Base-by-base conservation (phyloP, 148 eudicot species). In the Pouteria glomerata region DNA sequence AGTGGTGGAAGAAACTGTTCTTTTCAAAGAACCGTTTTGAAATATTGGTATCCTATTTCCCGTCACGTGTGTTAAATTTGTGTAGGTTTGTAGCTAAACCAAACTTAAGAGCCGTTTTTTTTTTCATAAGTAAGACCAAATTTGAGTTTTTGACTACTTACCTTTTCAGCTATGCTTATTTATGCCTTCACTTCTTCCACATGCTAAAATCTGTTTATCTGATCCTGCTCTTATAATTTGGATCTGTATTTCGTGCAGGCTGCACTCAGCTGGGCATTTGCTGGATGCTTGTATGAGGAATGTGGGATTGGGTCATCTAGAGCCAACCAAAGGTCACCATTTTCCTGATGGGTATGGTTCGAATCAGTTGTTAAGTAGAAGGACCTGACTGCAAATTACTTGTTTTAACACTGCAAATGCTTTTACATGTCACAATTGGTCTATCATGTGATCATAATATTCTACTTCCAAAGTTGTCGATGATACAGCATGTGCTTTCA, bases 231-330 rank as follows among this genome's bases (percentile, higher is more conserved):
- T 35, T 70, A 24, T 33, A 10, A 24, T 48, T 57, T n/a, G 21
- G 21, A 34, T 31, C 37, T 52, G 18, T 63, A 35, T 19, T 53
- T 53, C 26, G n/a, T 66, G 52, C 85, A 92, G 96, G 88, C 75
- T 92, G 70, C 97, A 92, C 78, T 86, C 97, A 70, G 97, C 97
- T 57, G 97, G 97, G 63, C 97, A 92, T 82, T 79, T 92, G 80
- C 80, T 92, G 77, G 97, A 92, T 77, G 71, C 79, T 35, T 86
- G 91, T 70, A 69, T 86, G 73, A 50, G 56, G 39, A 86, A 87
- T 63, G 85, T 89, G n/a, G 96, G 96, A 45, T 78, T 87, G 69
- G 88, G 87, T 65, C 85, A 91, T 66, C 79, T 89, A 66, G 88
- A 80, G 77, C 88, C 96, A 13, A 72, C 81, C 44, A 92, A 92